Evolutionary conservation across 2,329 filamentous ascomycete genomes (phyloP).

Genomic region (Alternaria rosae): DNA sequence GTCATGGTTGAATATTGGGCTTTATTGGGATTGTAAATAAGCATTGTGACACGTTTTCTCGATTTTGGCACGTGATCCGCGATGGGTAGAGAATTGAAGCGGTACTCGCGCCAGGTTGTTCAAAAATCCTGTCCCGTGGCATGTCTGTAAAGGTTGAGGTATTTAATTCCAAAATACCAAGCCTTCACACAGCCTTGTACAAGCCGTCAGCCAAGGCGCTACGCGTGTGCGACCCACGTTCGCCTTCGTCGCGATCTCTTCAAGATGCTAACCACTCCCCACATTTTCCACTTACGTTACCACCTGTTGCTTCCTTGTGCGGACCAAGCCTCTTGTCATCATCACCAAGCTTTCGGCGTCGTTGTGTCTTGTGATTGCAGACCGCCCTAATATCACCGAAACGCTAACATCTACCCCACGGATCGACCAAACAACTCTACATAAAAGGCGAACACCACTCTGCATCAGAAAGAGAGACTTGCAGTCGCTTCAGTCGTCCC

Average conservation of each 20-base stretch:
- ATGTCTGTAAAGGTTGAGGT: constrained; percentile 3
- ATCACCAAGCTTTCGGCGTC: neutral
- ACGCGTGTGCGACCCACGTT: constrained; percentile 5
- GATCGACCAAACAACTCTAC: neutral
- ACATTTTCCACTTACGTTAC: neutral
- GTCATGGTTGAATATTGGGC: constrained; percentile 22
- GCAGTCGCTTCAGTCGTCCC: neutral
- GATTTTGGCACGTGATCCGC: constrained; percentile 25
- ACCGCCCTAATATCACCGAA: neutral
- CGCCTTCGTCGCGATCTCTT: constrained; percentile 5
- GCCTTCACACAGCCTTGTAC: constrained; percentile 5
- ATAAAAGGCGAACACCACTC: neutral
- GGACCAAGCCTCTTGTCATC: neutral
- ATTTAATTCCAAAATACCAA: constrained; percentile 7
- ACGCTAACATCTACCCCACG: neutral
- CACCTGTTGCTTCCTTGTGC: neutral
- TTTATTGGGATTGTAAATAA: constrained; percentile 43
- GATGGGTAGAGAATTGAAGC: constrained; percentile 32
- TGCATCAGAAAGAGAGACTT: neutral
- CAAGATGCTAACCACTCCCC: neutral
- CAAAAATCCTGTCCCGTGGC: constrained; percentile 6
- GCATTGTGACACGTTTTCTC: constrained; percentile 32
- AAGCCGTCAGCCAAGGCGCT: constrained; percentile 23
- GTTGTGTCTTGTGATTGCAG: neutral
- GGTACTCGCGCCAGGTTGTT: constrained; percentile 17